A percentile compares a stretch with the other conserved stretches of the same genome.
These are phyloP conservation scores for Penicillium salamii DNA, from an alignment of 495 filamentous ascomycete species.

Conservation along the genomic window DNA sequence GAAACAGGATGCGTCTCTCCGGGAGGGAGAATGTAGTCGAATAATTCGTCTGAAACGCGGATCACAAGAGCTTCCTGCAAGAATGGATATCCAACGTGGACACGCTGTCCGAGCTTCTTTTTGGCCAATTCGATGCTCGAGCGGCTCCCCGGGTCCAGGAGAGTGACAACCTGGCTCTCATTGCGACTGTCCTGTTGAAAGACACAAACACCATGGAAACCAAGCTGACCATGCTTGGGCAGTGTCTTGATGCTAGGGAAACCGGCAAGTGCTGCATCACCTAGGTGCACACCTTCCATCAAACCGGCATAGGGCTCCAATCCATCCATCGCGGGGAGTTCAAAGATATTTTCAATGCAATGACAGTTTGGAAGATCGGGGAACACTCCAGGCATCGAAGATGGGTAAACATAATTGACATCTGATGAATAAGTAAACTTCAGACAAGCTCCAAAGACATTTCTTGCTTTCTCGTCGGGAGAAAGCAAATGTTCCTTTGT, in stretches of 20 bases:
- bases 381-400: conserved; percentile 85
- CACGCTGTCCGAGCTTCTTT: conserved; percentile 74
- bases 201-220: conserved; percentile 90
- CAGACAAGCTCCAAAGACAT: conserved; percentile 85
- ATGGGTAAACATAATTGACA: conserved; percentile 75
- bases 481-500: conserved; percentile 74
- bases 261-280: conserved; percentile 76
- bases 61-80: conserved; percentile 89
- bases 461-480: conserved; percentile 73
- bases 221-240: conserved; percentile 72
- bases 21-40: conserved; percentile 73
- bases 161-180: conserved; percentile 90
- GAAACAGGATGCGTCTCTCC: conserved; percentile 59
- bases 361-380: conserved; percentile 83
- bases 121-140: conserved; percentile 71
- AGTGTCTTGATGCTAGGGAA: conserved; percentile 88
- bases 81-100: conserved; percentile 94
- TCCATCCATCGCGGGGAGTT: conserved; percentile 88
- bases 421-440: conserved; percentile 87
- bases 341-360: conserved; percentile 93
- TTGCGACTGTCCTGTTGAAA: conserved; percentile 97
- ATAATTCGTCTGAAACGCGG: conserved; percentile 88
- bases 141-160: conserved; percentile 68
- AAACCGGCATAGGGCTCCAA: conserved; percentile 82
- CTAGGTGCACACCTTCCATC: conserved; percentile 82